A percentile compares a stretch with the other conserved stretches of the same genome.
phyloP scores from a whole-genome alignment of 2,329 filamentous ascomycete genomes.

The Mycogone perniciosa region DNA sequence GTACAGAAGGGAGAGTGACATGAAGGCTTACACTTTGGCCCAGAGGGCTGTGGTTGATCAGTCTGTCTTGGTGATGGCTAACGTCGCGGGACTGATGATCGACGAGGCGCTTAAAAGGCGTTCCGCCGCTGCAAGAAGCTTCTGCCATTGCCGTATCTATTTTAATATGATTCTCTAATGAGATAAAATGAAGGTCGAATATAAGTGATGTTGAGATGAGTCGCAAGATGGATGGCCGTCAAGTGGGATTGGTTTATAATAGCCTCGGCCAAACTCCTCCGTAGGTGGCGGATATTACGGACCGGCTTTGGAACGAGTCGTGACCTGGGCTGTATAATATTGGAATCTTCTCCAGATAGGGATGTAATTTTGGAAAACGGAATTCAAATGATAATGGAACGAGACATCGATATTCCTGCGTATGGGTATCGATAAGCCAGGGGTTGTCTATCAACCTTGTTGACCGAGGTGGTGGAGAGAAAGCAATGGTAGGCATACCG shows the following conservation, averaged over 20 bases:
- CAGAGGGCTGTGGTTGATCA: slow-evolving; percentile 25
- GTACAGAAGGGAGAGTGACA: too few species aligned
- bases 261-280: slow-evolving; percentile 12
- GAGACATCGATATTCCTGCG: too few species aligned
- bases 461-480: too few species aligned
- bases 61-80: slow-evolving; percentile 36
- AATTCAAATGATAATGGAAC: too few species aligned
- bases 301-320: not conserved
- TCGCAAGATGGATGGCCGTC: not conserved
- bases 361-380: too few species aligned
- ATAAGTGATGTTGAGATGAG: too few species aligned
- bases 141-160: slow-evolving; percentile 29
- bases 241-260: slow-evolving; percentile 1
- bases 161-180: not conserved
- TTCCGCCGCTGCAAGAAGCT: slow-evolving; percentile 35
- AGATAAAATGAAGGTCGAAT: not conserved
- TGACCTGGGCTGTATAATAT: too few species aligned
- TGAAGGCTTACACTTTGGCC: slow-evolving; percentile 24
- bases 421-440: too few species aligned
- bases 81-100: slow-evolving; percentile 37
- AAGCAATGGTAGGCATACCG: too few species aligned
- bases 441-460: too few species aligned
- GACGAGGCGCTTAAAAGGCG: slow-evolving; percentile 37
- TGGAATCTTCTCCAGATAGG: too few species aligned
- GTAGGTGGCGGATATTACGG: slow-evolving; percentile 8